These are phyloP conservation scores for Coemansia reversa DNA, from an alignment of 192 early-diverging fungal species.

Conservation along the genomic window DNA sequence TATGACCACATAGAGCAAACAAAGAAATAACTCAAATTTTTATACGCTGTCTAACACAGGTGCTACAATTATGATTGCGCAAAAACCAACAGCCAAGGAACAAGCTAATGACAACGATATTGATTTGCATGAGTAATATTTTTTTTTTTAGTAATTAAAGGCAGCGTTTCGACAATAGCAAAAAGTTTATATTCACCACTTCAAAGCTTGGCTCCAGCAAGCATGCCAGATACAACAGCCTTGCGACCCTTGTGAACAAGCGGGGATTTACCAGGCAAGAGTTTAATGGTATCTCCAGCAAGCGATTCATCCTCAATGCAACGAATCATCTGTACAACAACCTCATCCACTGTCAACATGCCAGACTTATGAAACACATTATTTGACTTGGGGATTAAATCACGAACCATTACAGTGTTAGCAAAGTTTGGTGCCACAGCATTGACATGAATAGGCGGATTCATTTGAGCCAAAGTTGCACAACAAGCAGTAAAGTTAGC, in stretches of 20 bases:
- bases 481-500: slow-evolving; percentile 60
- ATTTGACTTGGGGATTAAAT: slow-evolving; percentile 11
- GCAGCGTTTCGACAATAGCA: no score
- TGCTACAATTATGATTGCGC: no score
- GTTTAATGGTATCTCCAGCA: slow-evolving; percentile 54
- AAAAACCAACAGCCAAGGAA: no score
- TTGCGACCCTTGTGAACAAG: slow-evolving; percentile 47
- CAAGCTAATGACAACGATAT: no score
- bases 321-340: slow-evolving; percentile 59
- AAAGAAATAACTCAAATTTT: no score
- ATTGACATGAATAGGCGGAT: slow-evolving; percentile 60
- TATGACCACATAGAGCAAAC: no score
- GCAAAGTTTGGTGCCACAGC: slow-evolving; percentile 63
- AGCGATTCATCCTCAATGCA: slow-evolving; percentile 61
- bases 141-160: no score
- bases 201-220: slow-evolving; percentile 17
- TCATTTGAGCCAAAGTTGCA: slow-evolving; percentile 43
- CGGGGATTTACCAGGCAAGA: slow-evolving; percentile 32
- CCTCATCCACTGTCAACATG: slow-evolving; percentile 48
- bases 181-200: no score
- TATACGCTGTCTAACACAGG: no score
- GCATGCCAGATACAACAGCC: slow-evolving; percentile 30
- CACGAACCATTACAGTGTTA: slow-evolving; percentile 55
- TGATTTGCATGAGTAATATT: no score
- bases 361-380: slow-evolving; percentile 31